Evolutionary conservation across 805 yeast species (phyloP).

Genomic region (Nakazawaea wyomingensis): DNA sequence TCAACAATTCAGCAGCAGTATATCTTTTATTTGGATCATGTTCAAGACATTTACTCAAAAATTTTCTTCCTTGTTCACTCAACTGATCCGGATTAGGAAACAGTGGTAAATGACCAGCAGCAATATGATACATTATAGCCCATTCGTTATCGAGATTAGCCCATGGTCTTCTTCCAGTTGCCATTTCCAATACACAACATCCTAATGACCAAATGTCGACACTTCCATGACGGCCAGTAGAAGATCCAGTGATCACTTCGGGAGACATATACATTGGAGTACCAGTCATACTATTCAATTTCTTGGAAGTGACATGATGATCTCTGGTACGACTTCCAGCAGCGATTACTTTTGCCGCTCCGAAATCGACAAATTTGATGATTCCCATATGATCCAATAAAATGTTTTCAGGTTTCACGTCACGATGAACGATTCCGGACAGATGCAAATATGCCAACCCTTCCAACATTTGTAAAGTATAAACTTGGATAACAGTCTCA

Average conservation of each 20-base stretch:
- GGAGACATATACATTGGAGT: constrained; percentile 99
- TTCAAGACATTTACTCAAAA: constrained; percentile 70
- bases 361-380: constrained; percentile 93
- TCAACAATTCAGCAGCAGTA: constrained; percentile 76
- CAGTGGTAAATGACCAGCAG: constrained; percentile 88
- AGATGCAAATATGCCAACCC: constrained; percentile 93
- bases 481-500: constrained; percentile 86
- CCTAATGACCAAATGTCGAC: constrained; percentile 96
- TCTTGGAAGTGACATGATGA: constrained; percentile 17
- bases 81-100: constrained; percentile 77
- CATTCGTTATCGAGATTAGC: constrained; percentile 92
- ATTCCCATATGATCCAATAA: constrained; percentile 87
- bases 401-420: constrained; percentile 93
- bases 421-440: constrained; percentile 94
- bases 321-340: constrained; percentile 37
- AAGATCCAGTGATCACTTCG: constrained; percentile 81
- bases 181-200: constrained; percentile 94
- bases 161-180: constrained; percentile 96
- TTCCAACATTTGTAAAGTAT: constrained; percentile 87
- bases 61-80: constrained; percentile 64
- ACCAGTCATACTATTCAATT: constrained; percentile 62
- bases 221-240: constrained; percentile 55
- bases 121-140: constrained; percentile 98
- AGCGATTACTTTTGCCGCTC: constrained; percentile 90
- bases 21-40: constrained; percentile 79